Evolutionary conservation across 345 rosid genomes (phyloP).

Genomic region (Trapa bicornis): DNA sequence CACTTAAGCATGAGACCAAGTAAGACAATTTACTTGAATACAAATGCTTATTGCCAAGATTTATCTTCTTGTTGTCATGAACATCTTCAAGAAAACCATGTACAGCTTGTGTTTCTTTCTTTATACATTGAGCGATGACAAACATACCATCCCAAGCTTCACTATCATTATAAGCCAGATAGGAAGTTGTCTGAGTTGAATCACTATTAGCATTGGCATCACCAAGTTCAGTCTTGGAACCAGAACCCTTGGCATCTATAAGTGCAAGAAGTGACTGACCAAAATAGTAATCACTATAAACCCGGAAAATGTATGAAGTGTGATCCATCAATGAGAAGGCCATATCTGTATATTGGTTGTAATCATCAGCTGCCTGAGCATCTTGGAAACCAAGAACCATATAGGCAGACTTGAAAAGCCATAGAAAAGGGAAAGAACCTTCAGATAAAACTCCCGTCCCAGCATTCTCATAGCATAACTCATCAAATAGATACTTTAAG

Average conservation of each 20-base stretch:
- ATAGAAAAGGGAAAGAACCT: conserved; percentile 30
- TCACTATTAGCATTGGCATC: conserved; percentile 12
- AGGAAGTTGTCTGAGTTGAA: conserved; percentile 10
- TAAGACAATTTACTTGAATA: conserved; percentile 36
- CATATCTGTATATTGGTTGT: conserved; percentile 17
- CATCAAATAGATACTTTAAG: conserved; percentile 40
- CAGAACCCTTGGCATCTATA: conserved; percentile 9
- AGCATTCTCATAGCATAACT: conserved; percentile 32
- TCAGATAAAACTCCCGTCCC: conserved; percentile 28
- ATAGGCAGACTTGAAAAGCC: conserved; percentile 68
- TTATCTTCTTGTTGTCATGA: conserved; percentile 16
- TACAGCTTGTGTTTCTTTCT: conserved; percentile 40
- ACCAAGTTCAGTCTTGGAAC: conserved; percentile 19
- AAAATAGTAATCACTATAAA: conserved; percentile 33
- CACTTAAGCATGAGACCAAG: conserved; percentile 50
- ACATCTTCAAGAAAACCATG: conserved; percentile 29
- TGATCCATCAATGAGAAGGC: conserved; percentile 63
- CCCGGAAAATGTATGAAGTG: conserved; percentile 52
- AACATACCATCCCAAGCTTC: conserved; percentile 36
- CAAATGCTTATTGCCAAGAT: conserved; percentile 18
- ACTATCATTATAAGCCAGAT: conserved; percentile 15
- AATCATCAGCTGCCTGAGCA: conserved; percentile 11
- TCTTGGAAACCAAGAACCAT: conserved; percentile 27
- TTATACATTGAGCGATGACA: conserved; percentile 33
- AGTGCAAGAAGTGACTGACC: conserved; percentile 17